These are phyloP conservation scores for Silene vulgaris DNA, from an alignment of 179 eudicot species.

Conservation along the genomic window DNA sequence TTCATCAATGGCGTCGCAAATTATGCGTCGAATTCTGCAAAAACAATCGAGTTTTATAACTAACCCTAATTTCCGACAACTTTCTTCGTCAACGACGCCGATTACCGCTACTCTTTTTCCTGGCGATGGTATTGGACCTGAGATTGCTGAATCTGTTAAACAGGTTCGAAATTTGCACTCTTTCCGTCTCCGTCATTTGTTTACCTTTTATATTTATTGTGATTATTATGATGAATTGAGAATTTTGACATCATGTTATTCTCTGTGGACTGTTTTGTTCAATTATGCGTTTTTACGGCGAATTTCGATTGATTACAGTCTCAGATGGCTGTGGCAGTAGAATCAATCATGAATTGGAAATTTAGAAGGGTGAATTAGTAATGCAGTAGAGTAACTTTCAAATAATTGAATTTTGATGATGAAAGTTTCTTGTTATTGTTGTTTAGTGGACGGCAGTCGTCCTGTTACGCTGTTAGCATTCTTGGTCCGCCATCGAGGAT, in stretches of 20 bases:
- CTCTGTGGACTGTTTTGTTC: neutral
- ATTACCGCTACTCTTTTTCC: constrained; percentile 94
- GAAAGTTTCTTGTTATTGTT: too few species aligned
- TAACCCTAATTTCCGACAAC: constrained; percentile 33
- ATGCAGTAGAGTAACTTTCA: too few species aligned
- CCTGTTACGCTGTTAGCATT: too few species aligned
- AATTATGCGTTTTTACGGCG: neutral
- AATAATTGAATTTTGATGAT: too few species aligned
- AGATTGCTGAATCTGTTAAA: constrained; percentile 81
- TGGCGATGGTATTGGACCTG: constrained; percentile 98
- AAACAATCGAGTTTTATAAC: constrained; percentile 6
- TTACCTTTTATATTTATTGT: too few species aligned
- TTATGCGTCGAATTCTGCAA: constrained; percentile 21
- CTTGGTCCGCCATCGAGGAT: too few species aligned
- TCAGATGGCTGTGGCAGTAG: neutral
- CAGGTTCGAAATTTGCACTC: neutral
- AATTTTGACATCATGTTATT: neutral
- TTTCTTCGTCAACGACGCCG: constrained; percentile 41
- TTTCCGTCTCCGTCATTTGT: too few species aligned
- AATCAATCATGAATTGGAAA: too few species aligned
- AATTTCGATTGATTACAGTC: neutral
- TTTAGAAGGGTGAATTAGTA: neutral
- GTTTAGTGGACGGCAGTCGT: too few species aligned
- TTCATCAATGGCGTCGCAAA: constrained; percentile 25
- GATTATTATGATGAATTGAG: too few species aligned